Percentiles rank a stretch among this genome's conserved stretches.
Conservation (phyloP, 441 rosid species). For the Populus hybrid region DNA sequence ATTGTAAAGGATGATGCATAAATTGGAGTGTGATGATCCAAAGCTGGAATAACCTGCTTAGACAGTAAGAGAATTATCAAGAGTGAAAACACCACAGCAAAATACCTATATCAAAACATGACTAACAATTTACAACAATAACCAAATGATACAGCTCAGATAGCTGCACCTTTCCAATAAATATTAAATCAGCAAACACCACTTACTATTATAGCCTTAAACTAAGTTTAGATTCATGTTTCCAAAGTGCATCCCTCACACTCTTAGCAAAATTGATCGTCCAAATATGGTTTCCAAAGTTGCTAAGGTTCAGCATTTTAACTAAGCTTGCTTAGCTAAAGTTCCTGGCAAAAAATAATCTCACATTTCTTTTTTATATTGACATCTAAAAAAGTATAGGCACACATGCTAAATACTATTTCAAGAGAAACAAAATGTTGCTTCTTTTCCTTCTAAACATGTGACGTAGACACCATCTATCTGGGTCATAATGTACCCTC, state of each 20-base stretch:
- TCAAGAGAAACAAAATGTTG: not conserved
- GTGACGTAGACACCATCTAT: no score
- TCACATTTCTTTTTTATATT: not conserved
- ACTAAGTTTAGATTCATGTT: not conserved
- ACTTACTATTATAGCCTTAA: slow-evolving; percentile 3
- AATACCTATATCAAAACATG: slow-evolving; percentile 6
- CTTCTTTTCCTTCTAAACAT: no score
- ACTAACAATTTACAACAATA: not conserved
- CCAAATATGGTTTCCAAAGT: not conserved
- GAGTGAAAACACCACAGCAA: not conserved
- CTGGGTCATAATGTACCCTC: no score
- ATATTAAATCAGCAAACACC: not conserved
- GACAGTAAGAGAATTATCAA: slow-evolving; percentile 15
- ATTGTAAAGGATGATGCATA: slow-evolving; percentile 92
- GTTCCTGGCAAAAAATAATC: not conserved
- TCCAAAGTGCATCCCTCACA: slow-evolving; percentile 2
- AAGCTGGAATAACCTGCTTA: slow-evolving; percentile 84
- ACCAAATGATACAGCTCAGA: not conserved
- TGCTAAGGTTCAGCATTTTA: not conserved
- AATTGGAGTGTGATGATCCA: slow-evolving; percentile 82
- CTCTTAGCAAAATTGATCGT: not conserved
- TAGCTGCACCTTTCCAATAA: not conserved
- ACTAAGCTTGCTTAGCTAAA: not conserved
- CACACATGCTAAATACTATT: not conserved
- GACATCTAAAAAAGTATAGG: not conserved